Evolutionary conservation across 495 filamentous ascomycete species (phyloP), one percentile per base, ranked within the genome.

Genomic region (Viridothelium virens): DNA sequence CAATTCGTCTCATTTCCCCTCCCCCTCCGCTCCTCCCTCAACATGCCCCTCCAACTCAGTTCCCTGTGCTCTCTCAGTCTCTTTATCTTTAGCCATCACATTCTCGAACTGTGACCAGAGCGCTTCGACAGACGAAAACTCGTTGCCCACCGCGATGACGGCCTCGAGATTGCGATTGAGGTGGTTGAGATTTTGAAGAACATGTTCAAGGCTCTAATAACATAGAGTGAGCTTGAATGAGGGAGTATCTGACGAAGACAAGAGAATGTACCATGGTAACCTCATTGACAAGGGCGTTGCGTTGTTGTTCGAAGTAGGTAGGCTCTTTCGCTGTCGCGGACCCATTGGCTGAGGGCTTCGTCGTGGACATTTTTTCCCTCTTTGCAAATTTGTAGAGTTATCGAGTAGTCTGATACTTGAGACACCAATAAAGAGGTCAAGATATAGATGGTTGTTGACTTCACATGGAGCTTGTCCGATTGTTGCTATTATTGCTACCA

Each of bases 41-140:
- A 4, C 31, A 59, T 59, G 53, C 31, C 53, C 31, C 31, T 59
- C 53, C 31, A 0, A 18, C 36, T 68, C 63, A 25, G 68, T 63
- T 67, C 47, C 66, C 38, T 73, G 65, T 31, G 53, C 72, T 66
- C 73, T 74, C 61, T 67, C 74, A 38, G 78, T 73, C 39, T 68
- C 72, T 12, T 62, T 61, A 62, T 67, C 87, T 68, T 86, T 88
- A 18, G 86, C 91, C 93, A 97, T 97, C 68, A 97, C 92, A 65
- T 88, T 88, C 81, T 98, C 94, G 73, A 98, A 98, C 67, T 95
- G 91, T 41, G 89, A 92, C 94, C 94, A 98, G 41, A 98, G 83
- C 36, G 91, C 91, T 77, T 98, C 94, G 18, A 98, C 94, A 9
- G 89, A 91, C n/a, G 89, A 85, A 74, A 98, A 97, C 72, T 98